phyloP scores from a whole-genome alignment of 2,329 filamentous ascomycete species.

The Drechslera avenae region DNA sequence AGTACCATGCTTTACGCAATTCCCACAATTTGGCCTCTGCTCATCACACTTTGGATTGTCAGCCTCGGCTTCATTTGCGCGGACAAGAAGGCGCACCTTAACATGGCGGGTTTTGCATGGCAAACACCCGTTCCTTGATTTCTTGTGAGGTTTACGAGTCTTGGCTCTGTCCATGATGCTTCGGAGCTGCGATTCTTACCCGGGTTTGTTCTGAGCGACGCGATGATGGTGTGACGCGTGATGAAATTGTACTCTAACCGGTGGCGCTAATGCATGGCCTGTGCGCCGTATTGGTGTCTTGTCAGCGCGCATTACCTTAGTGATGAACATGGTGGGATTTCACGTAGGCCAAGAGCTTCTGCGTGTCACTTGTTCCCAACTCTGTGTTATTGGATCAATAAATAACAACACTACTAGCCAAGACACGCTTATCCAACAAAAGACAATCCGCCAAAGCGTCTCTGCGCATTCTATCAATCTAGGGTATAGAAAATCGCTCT shows the following conservation, averaged over 20 bases:
- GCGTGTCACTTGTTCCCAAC: too few relatives aligned
- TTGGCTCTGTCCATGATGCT: conserved; percentile 32
- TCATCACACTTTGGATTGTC: conserved; percentile 38
- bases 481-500: background rate
- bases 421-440: too few relatives aligned
- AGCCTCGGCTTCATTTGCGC: conserved; percentile 6
- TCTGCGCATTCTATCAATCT: too few relatives aligned
- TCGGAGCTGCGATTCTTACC: conserved; percentile 2
- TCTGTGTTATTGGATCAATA: too few relatives aligned
- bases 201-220: conserved; percentile 5
- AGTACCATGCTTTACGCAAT: conserved; percentile 40
- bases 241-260: conserved; percentile 6
- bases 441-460: too few relatives aligned
- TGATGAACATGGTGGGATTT: too few relatives aligned
- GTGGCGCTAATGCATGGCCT: conserved; percentile 7
- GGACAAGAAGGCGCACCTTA: conserved; percentile 26
- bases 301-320: too few relatives aligned
- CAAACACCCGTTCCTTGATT: conserved; percentile 38
- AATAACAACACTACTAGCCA: too few relatives aligned
- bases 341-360: too few relatives aligned
- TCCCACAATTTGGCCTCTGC: conserved; percentile 36
- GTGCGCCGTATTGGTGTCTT: background rate
- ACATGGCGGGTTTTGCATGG: conserved; percentile 39
- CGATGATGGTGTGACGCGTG: conserved; percentile 10
- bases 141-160: conserved; percentile 37